phyloP scores from a whole-genome alignment of 768 basidiomycete genomes.

The Leucosporidium yakuticum region DNA sequence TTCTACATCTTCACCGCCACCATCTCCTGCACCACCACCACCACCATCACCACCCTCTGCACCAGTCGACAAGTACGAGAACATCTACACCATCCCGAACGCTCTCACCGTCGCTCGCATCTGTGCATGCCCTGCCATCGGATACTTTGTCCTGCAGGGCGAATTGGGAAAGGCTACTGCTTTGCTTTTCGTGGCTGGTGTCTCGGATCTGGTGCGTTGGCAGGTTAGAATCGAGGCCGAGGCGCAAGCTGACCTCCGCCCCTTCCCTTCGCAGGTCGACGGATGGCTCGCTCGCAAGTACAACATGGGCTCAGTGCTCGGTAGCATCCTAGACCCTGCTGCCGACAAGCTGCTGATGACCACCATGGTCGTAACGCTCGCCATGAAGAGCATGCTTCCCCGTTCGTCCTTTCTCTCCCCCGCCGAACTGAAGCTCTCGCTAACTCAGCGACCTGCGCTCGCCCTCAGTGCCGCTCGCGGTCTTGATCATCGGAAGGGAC shows the following conservation, averaged over 20 bases:
- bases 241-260: constrained; percentile 10
- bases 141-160: constrained; percentile 76
- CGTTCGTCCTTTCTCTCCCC: constrained; percentile 50
- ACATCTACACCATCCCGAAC: constrained; percentile 93
- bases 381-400: constrained; percentile 76
- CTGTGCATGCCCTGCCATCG: constrained; percentile 80
- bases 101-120: constrained; percentile 81
- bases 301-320: constrained; percentile 84
- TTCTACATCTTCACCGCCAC: constrained; percentile 18
- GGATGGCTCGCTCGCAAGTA: constrained; percentile 82
- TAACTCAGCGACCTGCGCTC: not conserved
- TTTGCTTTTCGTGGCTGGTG: constrained; percentile 80
- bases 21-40: constrained; percentile 45
- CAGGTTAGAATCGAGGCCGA: constrained; percentile 19
- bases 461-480: constrained; percentile 68
- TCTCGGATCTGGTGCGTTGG: constrained; percentile 77
- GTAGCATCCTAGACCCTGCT: constrained; percentile 91
- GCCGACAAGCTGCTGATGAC: constrained; percentile 96
- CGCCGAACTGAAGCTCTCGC: not conserved
- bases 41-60: not conserved
- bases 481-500: constrained; percentile 83
- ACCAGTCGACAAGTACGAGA: constrained; percentile 52
- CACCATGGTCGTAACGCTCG: constrained; percentile 77
- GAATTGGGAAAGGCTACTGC: constrained; percentile 74
- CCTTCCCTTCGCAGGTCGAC: constrained; percentile 58